phyloP scores from a whole-genome alignment of 371 early-diverging fungal genomes.

The Umbelopsis sp. region DNA sequence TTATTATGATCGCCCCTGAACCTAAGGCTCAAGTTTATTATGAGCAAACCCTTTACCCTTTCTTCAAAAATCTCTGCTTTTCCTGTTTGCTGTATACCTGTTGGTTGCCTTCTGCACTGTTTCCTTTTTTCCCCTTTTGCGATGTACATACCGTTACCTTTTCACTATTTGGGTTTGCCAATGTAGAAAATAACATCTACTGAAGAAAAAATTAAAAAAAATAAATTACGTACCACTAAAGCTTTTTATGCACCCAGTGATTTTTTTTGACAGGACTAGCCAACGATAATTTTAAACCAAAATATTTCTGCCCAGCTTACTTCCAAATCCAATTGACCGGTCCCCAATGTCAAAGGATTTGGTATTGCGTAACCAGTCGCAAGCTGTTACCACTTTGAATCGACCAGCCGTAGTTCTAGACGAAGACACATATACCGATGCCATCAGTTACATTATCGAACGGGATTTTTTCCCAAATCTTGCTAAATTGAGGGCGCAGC shows the following conservation, averaged over 20 bases:
- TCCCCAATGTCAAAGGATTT: constrained; percentile 5
- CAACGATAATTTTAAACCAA: too few relatives aligned
- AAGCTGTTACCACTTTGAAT: background rate
- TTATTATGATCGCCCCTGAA: background rate
- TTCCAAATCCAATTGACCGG: background rate
- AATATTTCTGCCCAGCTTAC: too few relatives aligned
- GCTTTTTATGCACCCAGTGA: too few relatives aligned
- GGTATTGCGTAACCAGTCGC: background rate
- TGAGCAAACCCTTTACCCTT: background rate
- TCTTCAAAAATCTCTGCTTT: background rate
- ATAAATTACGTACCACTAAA: background rate
- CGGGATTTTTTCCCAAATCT: constrained; percentile 87
- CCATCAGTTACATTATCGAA: constrained; percentile 78
- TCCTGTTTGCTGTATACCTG: constrained; percentile 11
- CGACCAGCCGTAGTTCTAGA: constrained; percentile 50
- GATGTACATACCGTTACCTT: constrained; percentile 16
- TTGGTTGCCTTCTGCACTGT: constrained; percentile 3
- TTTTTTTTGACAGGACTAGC: too few relatives aligned
- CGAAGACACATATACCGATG: constrained; percentile 81
- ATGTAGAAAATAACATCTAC: background rate
- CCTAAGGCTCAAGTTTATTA: background rate
- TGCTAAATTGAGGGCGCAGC: constrained; percentile 62
- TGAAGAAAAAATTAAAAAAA: constrained; percentile 9
- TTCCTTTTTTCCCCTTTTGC: background rate
- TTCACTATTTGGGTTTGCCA: background rate